Percentiles rank a stretch among this genome's conserved stretches.
These are phyloP conservation scores for Saturnispora kantuleensis DNA, from an alignment of 805 yeast species.

Conservation along the genomic window DNA sequence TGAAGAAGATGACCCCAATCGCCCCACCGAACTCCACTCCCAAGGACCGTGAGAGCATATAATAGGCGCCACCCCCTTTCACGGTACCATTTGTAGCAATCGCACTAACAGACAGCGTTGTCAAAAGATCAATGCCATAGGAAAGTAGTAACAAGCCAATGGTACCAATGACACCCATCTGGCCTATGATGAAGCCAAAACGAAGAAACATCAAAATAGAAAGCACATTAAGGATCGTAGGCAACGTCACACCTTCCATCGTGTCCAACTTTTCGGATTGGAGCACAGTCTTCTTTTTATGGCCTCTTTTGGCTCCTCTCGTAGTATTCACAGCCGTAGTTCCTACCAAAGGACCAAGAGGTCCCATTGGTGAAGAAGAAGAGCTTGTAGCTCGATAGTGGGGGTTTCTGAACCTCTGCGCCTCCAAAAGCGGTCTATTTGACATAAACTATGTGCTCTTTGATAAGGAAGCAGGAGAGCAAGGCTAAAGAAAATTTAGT, in stretches of 20 bases:
- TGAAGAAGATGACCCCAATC: slow-evolving; percentile 85
- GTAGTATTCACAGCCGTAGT: slow-evolving; percentile 4
- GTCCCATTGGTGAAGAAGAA: not conserved
- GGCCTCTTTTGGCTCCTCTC: no score
- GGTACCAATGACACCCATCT: slow-evolving; percentile 81
- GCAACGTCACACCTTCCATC: slow-evolving; percentile 83
- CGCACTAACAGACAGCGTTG: slow-evolving; percentile 86
- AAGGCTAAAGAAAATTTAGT: no score
- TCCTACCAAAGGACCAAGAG: not conserved
- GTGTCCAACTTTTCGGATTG: slow-evolving; percentile 53
- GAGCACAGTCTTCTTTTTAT: no score
- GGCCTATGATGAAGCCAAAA: slow-evolving; percentile 92
- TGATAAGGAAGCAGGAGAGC: no score
- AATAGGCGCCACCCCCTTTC: slow-evolving; percentile 96
- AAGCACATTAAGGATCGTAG: slow-evolving; percentile 85
- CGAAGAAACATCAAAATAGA: slow-evolving; percentile 92
- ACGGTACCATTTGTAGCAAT: slow-evolving; percentile 97
- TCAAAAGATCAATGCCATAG: slow-evolving; percentile 70
- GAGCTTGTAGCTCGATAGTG: not conserved
- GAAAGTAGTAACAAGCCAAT: slow-evolving; percentile 57
- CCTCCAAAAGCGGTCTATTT: not conserved
- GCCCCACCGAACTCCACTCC: slow-evolving; percentile 99
- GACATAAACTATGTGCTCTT: not conserved
- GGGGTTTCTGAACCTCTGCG: not conserved
- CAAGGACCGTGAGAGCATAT: slow-evolving; percentile 87